Evolutionary conservation across 768 basidiomycete genomes (phyloP).

Genomic region (Leccinum longicurvipes): DNA sequence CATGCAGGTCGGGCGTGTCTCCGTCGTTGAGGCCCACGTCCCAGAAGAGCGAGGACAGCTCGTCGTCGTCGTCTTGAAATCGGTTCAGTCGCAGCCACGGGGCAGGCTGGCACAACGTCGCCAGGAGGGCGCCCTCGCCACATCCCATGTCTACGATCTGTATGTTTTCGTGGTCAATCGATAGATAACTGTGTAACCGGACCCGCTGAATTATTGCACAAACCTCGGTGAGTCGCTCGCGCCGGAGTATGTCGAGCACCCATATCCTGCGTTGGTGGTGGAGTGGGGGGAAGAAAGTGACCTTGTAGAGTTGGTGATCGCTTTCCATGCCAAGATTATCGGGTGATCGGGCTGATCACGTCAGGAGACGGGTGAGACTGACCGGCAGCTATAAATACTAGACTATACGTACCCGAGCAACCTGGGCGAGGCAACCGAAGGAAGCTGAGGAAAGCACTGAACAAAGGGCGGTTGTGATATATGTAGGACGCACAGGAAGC

Average conservation of each 20-base stretch:
- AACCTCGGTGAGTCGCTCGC: constrained; percentile 54
- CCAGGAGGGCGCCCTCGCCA: constrained; percentile 74
- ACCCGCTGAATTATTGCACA: constrained; percentile 7
- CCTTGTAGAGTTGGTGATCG: constrained; percentile 33
- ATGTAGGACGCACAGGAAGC: constrained; percentile 8
- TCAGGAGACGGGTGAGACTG: background rate
- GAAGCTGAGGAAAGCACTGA: background rate
- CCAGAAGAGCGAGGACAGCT: constrained; percentile 19
- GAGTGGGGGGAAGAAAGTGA: constrained; percentile 67
- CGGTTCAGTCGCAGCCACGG: constrained; percentile 52
- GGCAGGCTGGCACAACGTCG: constrained; percentile 68
- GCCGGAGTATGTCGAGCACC: constrained; percentile 61
- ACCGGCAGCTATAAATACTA: background rate
- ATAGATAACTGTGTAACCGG: background rate
- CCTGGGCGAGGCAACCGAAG: background rate
- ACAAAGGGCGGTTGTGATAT: background rate
- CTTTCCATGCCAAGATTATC: constrained; percentile 16
- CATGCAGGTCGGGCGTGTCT: constrained; percentile 56
- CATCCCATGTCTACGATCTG: constrained; percentile 84
- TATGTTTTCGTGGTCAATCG: background rate
- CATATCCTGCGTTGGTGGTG: constrained; percentile 68
- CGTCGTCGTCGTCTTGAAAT: constrained; percentile 22
- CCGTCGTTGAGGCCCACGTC: constrained; percentile 28
- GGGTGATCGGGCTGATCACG: constrained; percentile 6
- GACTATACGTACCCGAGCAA: background rate